A percentile compares a stretch with the other conserved stretches of the same genome.
Conservation (phyloP, 805 yeast species). For the baker's yeast (Saccharomyces cerevisiae) region DNA sequence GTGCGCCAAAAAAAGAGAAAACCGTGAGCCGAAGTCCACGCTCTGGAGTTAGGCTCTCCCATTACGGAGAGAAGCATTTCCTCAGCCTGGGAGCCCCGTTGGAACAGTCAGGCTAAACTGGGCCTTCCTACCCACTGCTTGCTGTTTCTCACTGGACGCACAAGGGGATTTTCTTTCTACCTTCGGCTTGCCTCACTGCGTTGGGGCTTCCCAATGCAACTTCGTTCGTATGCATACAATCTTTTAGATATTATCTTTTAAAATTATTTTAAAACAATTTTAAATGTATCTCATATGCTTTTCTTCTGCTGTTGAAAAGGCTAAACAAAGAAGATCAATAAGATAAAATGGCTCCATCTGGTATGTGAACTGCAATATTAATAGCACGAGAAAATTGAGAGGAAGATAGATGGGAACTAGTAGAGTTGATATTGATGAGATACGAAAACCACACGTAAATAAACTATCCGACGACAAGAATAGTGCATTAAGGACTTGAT, state of each 20-base stretch:
- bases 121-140: background rate
- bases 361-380: constrained; percentile 22
- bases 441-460: background rate
- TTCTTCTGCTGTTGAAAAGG: background rate
- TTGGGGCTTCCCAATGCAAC: background rate
- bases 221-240: background rate
- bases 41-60: background rate
- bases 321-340: constrained; percentile 5
- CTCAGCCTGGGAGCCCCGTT: background rate
- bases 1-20: background rate
- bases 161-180: background rate
- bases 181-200: background rate
- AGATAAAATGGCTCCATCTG: constrained; percentile 37
- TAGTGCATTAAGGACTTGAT: background rate
- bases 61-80: background rate
- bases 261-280: background rate
- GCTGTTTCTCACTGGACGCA: background rate
- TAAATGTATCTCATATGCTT: background rate
- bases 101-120: background rate
- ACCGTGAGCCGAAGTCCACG: background rate
- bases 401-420: background rate
- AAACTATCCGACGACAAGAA: background rate
- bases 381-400: background rate
- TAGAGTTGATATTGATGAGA: background rate
- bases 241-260: background rate